Conservation (phyloP, 1,284 basidiomycete genomes). For the Sanghuangporus baumii region DNA sequence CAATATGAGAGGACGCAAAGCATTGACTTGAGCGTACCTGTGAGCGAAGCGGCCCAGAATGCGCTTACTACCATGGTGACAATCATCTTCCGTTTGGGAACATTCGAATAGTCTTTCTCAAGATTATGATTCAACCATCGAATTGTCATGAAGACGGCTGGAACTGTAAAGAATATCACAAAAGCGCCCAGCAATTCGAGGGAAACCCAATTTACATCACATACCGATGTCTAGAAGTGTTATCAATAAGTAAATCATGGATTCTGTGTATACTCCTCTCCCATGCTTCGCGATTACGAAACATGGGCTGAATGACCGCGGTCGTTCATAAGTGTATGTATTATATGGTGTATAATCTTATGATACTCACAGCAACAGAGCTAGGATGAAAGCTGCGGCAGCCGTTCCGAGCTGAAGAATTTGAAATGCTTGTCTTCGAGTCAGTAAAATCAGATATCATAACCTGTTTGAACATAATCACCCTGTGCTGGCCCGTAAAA, state of each 20-base stretch:
- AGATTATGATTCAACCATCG: constrained; percentile 7
- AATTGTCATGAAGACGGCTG: constrained; percentile 9
- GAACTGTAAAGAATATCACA: not conserved
- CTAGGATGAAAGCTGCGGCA: constrained; percentile 3
- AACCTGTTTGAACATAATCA: not conserved
- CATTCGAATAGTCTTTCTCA: constrained; percentile 8
- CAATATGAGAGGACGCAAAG: not conserved
- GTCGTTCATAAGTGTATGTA: not conserved
- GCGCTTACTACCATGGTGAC: constrained; percentile 13
- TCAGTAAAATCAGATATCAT: not conserved
- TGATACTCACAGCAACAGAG: constrained; percentile 5
- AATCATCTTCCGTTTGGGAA: constrained; percentile 7
- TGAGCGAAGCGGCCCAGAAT: constrained; percentile 11
- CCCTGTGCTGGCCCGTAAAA: constrained; percentile 3
- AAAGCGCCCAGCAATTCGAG: not conserved
- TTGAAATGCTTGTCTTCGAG: constrained; percentile 6
- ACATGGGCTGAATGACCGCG: not conserved
- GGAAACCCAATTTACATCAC: not conserved
- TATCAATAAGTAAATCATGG: constrained; percentile 1
- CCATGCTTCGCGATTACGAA: constrained; percentile 5
- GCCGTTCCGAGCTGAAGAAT: constrained; percentile 8
- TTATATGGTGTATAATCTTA: not conserved
- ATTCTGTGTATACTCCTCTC: not conserved
- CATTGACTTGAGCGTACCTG: constrained; percentile 4
- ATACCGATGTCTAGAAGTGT: constrained; percentile 3